These are phyloP conservation scores for Xylaria bambusicola DNA, from an alignment of 495 filamentous ascomycete genomes.

Conservation along the genomic window DNA sequence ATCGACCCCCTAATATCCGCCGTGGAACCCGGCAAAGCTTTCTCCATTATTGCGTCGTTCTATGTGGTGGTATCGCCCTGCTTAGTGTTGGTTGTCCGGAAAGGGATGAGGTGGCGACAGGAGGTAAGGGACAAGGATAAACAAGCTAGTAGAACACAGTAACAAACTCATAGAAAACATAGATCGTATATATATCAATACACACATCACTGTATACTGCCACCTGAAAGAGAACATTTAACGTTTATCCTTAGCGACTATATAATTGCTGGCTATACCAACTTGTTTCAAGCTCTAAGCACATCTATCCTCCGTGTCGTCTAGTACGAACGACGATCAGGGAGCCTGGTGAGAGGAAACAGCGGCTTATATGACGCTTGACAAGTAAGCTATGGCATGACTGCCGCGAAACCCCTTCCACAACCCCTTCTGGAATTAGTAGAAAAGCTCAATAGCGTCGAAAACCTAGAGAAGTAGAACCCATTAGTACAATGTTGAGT, in stretches of 20 bases:
- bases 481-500: conserved; percentile 13
- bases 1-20: conserved; percentile 62
- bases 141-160: neutral
- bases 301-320: too few relatives aligned
- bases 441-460: conserved; percentile 51
- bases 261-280: too few relatives aligned
- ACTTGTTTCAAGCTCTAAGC: too few relatives aligned
- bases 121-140: conserved; percentile 28
- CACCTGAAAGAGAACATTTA: too few relatives aligned
- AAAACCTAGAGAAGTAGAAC: conserved; percentile 38
- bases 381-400: too few relatives aligned
- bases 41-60: conserved; percentile 62
- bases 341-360: too few relatives aligned
- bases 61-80: conserved; percentile 53
- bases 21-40: conserved; percentile 70
- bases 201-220: too few relatives aligned
- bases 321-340: too few relatives aligned
- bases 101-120: conserved; percentile 28
- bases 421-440: conserved; percentile 6
- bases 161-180: neutral
- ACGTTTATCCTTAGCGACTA: too few relatives aligned
- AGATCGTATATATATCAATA: neutral
- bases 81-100: conserved; percentile 32
- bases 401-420: too few relatives aligned
- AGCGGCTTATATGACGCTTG: too few relatives aligned